Evolutionary conservation across 352 stramenopile genomes (phyloP), one percentile per base, ranked within the genome.

Genomic region (Phytophthora hybrid): DNA sequence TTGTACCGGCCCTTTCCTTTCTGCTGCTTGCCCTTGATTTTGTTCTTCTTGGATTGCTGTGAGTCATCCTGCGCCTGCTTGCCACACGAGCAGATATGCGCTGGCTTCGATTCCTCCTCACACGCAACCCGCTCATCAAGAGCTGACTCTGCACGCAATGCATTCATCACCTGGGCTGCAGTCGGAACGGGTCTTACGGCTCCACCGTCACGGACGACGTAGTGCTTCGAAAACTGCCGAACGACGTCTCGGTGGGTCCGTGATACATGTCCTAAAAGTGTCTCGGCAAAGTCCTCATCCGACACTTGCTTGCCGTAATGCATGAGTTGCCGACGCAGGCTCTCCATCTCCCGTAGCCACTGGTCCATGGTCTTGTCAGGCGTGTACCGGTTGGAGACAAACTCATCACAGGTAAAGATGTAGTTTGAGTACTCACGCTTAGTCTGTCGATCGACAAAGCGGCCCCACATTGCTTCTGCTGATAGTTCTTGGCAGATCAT

Each of bases 391-490:
- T 66, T 62, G 14, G 51, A 66, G 29, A 67, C 61, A n/a, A 66
- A 73, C 23, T 73, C 49, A 19, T 31, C 18, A 29, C 52, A 29
- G 8, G 19, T 31, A 5, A 65, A 60, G 11, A 71, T 65, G 44
- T 63, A 68, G 32, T 73, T 68, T 10, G 37, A 67, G 32, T 73
- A 68, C 41, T 68, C 66, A 1, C 29, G 37, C 39, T 73, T 68
- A 0, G 66, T 73, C n/a, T 73, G 66, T 18, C 53, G 51, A 58
- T 57, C 41, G 16, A 51, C 14, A 21, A 58, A 73, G 31, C 34
- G 39, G 9, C 61, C 23, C 66, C 57, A 63, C 51, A 58, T 67
- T 23, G 51, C 51, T 16, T 63, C 11, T 19, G 66, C 34, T 11
- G 37, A 59, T 7, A 46, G n/a, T 21, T 66, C 65, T 13, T 71